Evolutionary conservation across 495 filamentous ascomycete species (phyloP).

Genomic region (Tuber aestivum): DNA sequence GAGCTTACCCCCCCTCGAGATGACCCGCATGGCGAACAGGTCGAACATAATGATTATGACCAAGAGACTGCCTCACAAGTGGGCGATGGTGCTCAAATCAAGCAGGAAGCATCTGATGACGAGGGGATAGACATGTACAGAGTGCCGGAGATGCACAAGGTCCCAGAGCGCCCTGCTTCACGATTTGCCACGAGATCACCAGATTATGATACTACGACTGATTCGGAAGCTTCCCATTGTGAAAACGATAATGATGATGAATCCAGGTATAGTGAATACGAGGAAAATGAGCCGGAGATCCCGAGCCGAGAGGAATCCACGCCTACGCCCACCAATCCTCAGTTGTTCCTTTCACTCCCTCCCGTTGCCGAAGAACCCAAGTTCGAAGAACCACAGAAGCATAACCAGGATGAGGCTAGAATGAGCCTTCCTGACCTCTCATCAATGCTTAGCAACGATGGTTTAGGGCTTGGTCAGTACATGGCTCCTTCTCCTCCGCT

Average conservation of each 20-base stretch:
- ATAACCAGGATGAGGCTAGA: slow-evolving; percentile 29
- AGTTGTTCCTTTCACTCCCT: not conserved
- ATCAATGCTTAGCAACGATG: slow-evolving; percentile 49
- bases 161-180: slow-evolving; percentile 38
- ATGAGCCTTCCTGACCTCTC: slow-evolving; percentile 50
- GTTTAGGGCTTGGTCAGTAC: slow-evolving; percentile 50
- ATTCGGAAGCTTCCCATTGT: slow-evolving; percentile 45
- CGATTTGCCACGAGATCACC: slow-evolving; percentile 40
- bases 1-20: slow-evolving; percentile 3
- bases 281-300: slow-evolving; percentile 42
- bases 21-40: not conserved
- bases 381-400: slow-evolving; percentile 40
- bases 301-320: slow-evolving; percentile 42
- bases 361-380: slow-evolving; percentile 34
- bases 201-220: slow-evolving; percentile 31
- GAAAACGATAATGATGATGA: slow-evolving; percentile 50
- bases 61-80: slow-evolving; percentile 34
- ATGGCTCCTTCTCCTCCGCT: slow-evolving; percentile 52
- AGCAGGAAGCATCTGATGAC: slow-evolving; percentile 57
- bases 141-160: slow-evolving; percentile 59
- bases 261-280: slow-evolving; percentile 47
- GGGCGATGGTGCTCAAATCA: slow-evolving; percentile 59
- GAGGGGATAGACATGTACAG: slow-evolving; percentile 62
- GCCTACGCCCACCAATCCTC: slow-evolving; percentile 42
- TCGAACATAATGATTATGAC: slow-evolving; percentile 49